Conservation (phyloP, 2,329 filamentous ascomycete genomes). For the Ascochyta viciae-villosae region DNA sequence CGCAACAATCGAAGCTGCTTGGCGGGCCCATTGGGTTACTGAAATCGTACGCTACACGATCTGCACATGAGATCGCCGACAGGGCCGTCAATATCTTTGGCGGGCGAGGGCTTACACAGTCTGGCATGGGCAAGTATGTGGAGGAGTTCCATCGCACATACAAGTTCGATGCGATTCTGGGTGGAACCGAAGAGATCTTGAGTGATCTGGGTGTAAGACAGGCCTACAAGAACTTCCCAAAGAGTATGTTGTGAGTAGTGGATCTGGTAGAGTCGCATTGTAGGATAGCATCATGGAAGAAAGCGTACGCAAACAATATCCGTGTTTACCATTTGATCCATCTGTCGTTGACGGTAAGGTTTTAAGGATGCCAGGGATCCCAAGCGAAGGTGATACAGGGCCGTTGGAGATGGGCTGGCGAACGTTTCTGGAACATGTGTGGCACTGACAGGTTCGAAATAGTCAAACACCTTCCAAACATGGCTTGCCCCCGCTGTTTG, state of each 20-base stretch:
- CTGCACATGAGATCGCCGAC: slow-evolving; percentile 83
- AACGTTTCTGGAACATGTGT: slow-evolving; percentile 28
- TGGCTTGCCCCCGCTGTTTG: slow-evolving; percentile 9
- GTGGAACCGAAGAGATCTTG: slow-evolving; percentile 83
- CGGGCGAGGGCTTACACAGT: slow-evolving; percentile 79
- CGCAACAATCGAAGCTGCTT: slow-evolving; percentile 75
- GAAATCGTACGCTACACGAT: slow-evolving; percentile 78
- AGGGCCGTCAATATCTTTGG: slow-evolving; percentile 87
- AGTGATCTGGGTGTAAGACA: slow-evolving; percentile 83
- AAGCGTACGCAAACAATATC: neutral
- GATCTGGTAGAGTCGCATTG: slow-evolving; percentile 4
- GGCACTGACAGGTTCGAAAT: slow-evolving; percentile 22
- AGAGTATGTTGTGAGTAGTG: slow-evolving; percentile 72
- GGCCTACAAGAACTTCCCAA: slow-evolving; percentile 84
- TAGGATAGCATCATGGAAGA: slow-evolving; percentile 12
- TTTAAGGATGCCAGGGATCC: neutral
- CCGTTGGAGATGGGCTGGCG: slow-evolving; percentile 16
- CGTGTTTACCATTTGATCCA: slow-evolving; percentile 3
- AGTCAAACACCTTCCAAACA: slow-evolving; percentile 19
- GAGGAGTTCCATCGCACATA: slow-evolving; percentile 86
- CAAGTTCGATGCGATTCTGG: slow-evolving; percentile 72
- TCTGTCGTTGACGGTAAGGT: slow-evolving; percentile 4
- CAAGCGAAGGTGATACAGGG: slow-evolving; percentile 13
- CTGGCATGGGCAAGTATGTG: slow-evolving; percentile 81
- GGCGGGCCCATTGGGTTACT: slow-evolving; percentile 83